Conservation (phyloP, 768 basidiomycete genomes). For the Heimioporus sp. region DNA sequence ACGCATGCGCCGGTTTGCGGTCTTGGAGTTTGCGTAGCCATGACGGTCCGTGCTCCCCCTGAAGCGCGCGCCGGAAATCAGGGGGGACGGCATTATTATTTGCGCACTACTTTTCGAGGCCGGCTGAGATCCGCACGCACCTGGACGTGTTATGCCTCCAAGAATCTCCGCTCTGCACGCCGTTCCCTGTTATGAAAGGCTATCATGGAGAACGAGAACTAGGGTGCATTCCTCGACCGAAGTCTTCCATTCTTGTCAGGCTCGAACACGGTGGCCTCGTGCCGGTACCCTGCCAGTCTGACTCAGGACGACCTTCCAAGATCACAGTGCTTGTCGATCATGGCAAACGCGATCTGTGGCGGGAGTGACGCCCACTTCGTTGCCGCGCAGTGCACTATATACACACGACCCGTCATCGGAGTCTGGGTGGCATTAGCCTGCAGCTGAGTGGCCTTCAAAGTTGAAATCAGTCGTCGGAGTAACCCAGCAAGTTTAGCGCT, state of each 20-base stretch:
- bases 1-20: neutral
- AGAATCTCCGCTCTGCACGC: slow-evolving; percentile 6
- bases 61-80: neutral
- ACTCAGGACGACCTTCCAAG: too few species aligned
- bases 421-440: too few species aligned
- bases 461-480: too few species aligned
- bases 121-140: neutral
- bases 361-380: too few species aligned
- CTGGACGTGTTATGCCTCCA: neutral
- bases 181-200: neutral
- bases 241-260: slow-evolving; percentile 11
- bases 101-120: too few species aligned
- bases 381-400: too few species aligned
- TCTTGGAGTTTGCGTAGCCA: neutral
- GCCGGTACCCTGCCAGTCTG: neutral
- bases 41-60: too few species aligned
- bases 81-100: neutral
- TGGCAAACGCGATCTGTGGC: too few species aligned
- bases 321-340: too few species aligned
- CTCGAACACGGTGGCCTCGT: slow-evolving; percentile 1
- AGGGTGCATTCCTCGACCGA: neutral
- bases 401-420: too few species aligned
- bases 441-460: too few species aligned
- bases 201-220: neutral
- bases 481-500: too few species aligned